phyloP scores from a whole-genome alignment of 257 asterid species.

The Fraxinus pennsylvanica region DNA sequence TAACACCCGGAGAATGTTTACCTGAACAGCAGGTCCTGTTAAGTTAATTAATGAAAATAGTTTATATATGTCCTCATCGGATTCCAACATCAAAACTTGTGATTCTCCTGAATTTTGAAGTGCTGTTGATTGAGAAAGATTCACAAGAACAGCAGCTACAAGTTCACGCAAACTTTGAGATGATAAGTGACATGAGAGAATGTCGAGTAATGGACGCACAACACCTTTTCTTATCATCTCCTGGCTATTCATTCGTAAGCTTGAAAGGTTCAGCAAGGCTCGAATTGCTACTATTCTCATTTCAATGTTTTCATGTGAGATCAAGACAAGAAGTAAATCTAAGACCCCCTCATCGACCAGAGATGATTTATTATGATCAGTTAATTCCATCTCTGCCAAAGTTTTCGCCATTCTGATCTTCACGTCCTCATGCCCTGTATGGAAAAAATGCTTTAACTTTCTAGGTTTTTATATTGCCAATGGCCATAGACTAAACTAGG shows the following conservation, averaged over 20 bases:
- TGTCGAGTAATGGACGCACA: slow-evolving; percentile 49
- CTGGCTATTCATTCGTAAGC: slow-evolving; percentile 51
- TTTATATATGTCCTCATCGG: slow-evolving; percentile 47
- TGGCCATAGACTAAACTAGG: neutral
- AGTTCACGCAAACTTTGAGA: slow-evolving; percentile 47
- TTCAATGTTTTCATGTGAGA: slow-evolving; percentile 42
- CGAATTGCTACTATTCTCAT: slow-evolving; percentile 46
- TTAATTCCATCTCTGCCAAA: slow-evolving; percentile 62
- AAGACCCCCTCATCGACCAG: slow-evolving; percentile 55
- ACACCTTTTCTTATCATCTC: slow-evolving; percentile 60
- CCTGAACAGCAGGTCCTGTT: slow-evolving; percentile 45
- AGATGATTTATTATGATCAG: slow-evolving; percentile 58
- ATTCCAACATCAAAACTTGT: slow-evolving; percentile 45
- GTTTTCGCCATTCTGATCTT: slow-evolving; percentile 61
- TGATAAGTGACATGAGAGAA: slow-evolving; percentile 51
- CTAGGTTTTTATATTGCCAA: neutral
- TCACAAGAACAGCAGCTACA: slow-evolving; percentile 45
- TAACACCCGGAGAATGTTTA: slow-evolving; percentile 48
- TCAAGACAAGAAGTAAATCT: slow-evolving; percentile 45
- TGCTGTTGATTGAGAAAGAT: slow-evolving; percentile 56
- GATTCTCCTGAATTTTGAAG: slow-evolving; percentile 36
- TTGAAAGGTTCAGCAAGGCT: slow-evolving; percentile 58
- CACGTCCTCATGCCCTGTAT: slow-evolving; percentile 53
- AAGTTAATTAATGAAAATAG: slow-evolving; percentile 49
- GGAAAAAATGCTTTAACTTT: slow-evolving; percentile 15